These are phyloP conservation scores for Nakaseomyces delphensis DNA, from an alignment of 1,139 yeast genomes.

Conservation along the genomic window DNA sequence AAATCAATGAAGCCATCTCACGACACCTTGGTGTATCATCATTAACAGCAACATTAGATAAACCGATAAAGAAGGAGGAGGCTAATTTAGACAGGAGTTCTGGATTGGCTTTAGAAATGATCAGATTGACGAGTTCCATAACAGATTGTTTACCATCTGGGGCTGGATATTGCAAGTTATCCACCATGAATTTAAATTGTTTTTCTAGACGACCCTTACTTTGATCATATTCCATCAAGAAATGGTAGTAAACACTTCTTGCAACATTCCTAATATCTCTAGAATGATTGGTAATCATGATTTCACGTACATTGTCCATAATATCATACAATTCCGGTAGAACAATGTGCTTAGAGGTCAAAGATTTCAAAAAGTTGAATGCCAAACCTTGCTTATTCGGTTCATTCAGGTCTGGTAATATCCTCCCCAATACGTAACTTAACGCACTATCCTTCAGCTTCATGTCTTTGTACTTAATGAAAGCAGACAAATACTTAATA, in stretches of 20 bases:
- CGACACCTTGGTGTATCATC: constrained; percentile 80
- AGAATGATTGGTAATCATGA: constrained; percentile 86
- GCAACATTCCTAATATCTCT: constrained; percentile 79
- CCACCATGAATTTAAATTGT: constrained; percentile 74
- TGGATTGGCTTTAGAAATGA: constrained; percentile 57
- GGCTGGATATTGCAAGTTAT: constrained; percentile 77
- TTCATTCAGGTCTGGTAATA: constrained; percentile 85
- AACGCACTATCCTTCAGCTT: constrained; percentile 63
- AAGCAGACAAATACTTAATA: constrained; percentile 62
- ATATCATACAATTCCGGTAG: constrained; percentile 86
- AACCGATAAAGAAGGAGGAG: constrained; percentile 70
- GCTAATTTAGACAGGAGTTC: constrained; percentile 56
- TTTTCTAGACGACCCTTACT: constrained; percentile 78
- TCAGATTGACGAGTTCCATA: constrained; percentile 71
- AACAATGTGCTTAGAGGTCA: constrained; percentile 62
- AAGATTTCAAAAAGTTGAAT: constrained; percentile 69
- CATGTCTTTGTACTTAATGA: constrained; percentile 63
- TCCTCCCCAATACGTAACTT: constrained; percentile 63
- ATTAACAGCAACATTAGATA: constrained; percentile 67
- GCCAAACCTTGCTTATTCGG: constrained; percentile 86
- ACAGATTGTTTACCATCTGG: constrained; percentile 84
- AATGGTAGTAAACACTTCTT: constrained; percentile 74
- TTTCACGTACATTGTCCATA: constrained; percentile 70
- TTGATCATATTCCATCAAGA: constrained; percentile 90
- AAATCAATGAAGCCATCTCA: constrained; percentile 67